phyloP scores from a whole-genome alignment of 148 eudicot genomes.

The Pharnaceum exiguum region DNA sequence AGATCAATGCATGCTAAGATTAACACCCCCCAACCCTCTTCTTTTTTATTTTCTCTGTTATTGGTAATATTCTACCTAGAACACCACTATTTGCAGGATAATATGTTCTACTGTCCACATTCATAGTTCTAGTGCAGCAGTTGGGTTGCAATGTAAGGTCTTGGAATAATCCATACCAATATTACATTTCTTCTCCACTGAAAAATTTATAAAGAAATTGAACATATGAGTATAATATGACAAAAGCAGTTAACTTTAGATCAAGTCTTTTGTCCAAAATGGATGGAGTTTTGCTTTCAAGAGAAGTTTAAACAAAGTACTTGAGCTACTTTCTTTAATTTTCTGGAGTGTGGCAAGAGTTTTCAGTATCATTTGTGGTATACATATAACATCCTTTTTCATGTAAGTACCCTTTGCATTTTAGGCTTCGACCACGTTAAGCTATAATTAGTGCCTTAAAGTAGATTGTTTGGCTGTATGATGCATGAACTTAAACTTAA shows the following conservation, averaged over 20 bases:
- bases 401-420: neutral
- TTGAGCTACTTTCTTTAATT: slow-evolving; percentile 1
- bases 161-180: neutral
- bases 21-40: no score
- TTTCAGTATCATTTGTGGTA: slow-evolving; percentile 12
- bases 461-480: slow-evolving; percentile 3
- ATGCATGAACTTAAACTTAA: slow-evolving; percentile 10
- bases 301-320: slow-evolving; percentile 15
- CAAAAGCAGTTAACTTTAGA: slow-evolving; percentile 24
- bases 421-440: neutral
- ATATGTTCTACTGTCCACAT: slow-evolving; percentile 11
- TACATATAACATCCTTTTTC: slow-evolving; percentile 18
- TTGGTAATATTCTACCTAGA: slow-evolving; percentile 31
- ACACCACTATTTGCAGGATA: slow-evolving; percentile 24
- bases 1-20: slow-evolving; percentile 4
- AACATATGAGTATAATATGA: slow-evolving; percentile 22
- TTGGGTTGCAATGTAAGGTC: slow-evolving; percentile 12
- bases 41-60: no score
- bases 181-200: slow-evolving; percentile 13
- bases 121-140: slow-evolving; percentile 17
- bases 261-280: slow-evolving; percentile 19
- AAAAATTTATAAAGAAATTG: slow-evolving; percentile 14
- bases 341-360: slow-evolving; percentile 12
- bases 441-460: slow-evolving; percentile 16
- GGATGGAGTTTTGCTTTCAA: slow-evolving; percentile 13